These are phyloP conservation scores for Trichothecium roseum DNA, from an alignment of 2,329 filamentous ascomycete species.

Conservation along the genomic window DNA sequence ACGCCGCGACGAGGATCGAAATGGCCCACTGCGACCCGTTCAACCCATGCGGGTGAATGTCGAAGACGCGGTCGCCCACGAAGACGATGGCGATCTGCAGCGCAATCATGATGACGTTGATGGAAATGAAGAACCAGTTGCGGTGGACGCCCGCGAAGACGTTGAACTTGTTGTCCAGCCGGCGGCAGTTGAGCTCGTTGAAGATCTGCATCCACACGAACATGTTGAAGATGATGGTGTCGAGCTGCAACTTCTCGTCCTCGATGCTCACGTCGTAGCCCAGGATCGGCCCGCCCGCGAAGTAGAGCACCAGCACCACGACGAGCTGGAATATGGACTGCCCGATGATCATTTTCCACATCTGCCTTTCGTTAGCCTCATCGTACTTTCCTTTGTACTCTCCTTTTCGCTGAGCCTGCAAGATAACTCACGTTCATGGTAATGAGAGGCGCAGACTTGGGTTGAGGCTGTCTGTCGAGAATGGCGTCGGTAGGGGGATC, in stretches of 20 bases:
- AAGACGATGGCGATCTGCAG: constrained; percentile 47
- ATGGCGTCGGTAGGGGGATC: constrained; percentile 49
- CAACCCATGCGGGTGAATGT: constrained; percentile 25
- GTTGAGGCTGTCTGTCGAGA: constrained; percentile 40
- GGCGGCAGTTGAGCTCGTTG: constrained; percentile 57
- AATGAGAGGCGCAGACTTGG: constrained; percentile 62
- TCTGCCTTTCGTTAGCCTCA: no score
- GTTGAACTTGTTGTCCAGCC: constrained; percentile 51
- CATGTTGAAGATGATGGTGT: constrained; percentile 58
- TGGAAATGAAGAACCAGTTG: constrained; percentile 46
- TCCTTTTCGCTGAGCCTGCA: background rate
- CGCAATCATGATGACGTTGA: constrained; percentile 46
- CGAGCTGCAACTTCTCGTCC: constrained; percentile 33
- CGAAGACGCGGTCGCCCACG: constrained; percentile 42
- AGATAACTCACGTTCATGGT: constrained; percentile 35
- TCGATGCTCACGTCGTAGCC: constrained; percentile 29
- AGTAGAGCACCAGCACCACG: constrained; percentile 51
- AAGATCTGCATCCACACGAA: constrained; percentile 68
- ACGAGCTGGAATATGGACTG: constrained; percentile 50
- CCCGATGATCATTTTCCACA: constrained; percentile 59
- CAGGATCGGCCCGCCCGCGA: constrained; percentile 46
- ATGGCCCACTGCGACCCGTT: constrained; percentile 44
- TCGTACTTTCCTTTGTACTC: background rate
- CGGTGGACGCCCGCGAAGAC: constrained; percentile 45
- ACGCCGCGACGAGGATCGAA: constrained; percentile 33